Evolutionary conservation across 345 rosid species (phyloP).

Genomic region (Eucalyptus cladocalyx): DNA sequence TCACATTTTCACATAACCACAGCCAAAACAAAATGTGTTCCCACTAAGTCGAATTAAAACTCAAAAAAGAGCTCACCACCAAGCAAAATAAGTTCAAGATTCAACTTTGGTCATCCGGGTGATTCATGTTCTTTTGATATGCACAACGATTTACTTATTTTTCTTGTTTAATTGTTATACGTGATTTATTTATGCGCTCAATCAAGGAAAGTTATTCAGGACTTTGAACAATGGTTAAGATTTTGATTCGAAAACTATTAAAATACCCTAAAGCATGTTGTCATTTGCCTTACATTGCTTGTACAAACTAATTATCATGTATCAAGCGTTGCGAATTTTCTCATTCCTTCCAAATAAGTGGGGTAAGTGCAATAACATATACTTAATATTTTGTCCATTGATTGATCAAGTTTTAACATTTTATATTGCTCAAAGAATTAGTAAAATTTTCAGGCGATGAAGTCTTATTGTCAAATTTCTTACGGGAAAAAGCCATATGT

Average conservation of each 20-base stretch:
- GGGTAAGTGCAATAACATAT: too few species aligned
- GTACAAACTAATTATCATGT: rapidly evolving
- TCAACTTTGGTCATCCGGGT: rapidly evolving
- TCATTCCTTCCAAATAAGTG: neutral
- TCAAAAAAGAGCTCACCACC: neutral
- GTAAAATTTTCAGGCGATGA: neutral
- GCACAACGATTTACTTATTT: too few species aligned
- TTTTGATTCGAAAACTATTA: neutral
- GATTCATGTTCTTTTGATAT: neutral
- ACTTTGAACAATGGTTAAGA: too few species aligned
- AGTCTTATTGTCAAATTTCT: neutral
- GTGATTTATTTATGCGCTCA: neutral
- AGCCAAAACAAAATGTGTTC: neutral
- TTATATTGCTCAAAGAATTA: rapidly evolving
- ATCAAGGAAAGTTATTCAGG: too few species aligned
- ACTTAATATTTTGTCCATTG: too few species aligned
- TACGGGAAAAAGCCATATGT: neutral
- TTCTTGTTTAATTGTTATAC: rapidly evolving
- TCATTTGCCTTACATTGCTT: neutral
- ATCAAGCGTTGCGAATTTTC: rapidly evolving
- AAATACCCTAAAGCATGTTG: neutral
- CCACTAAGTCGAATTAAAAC: rapidly evolving
- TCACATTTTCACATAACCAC: too few species aligned
- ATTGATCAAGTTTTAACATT: neutral
- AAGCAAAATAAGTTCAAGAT: rapidly evolving